Conservation (phyloP, 768 basidiomycete species). For the Lentinula edodes region DNA sequence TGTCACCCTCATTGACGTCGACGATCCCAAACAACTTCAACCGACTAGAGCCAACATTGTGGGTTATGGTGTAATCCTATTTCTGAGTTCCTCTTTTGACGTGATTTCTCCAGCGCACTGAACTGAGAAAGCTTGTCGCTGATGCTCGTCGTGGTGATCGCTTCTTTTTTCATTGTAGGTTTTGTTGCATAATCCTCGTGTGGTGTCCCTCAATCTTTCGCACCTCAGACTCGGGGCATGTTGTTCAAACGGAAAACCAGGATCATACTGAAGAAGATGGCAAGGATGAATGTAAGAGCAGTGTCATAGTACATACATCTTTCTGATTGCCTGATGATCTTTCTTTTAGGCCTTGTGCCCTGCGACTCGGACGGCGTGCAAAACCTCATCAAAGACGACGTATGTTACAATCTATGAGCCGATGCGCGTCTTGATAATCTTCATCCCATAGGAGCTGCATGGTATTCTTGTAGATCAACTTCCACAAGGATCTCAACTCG, state of each 20-base stretch:
- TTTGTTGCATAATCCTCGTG: not conserved
- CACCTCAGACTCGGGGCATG: conserved; percentile 44
- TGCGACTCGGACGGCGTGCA: conserved; percentile 23
- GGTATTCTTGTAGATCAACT: conserved; percentile 29
- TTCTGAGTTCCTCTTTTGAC: not conserved
- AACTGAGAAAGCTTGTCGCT: conserved; percentile 37
- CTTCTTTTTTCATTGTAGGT: conserved; percentile 55
- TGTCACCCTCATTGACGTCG: conserved; percentile 38
- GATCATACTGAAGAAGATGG: conserved; percentile 46
- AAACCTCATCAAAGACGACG: conserved; percentile 30
- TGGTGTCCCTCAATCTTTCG: conserved; percentile 15
- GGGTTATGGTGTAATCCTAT: conserved; percentile 11
- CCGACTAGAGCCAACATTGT: conserved; percentile 45
- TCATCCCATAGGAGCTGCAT: conserved; percentile 24
- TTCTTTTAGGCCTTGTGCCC: conserved; percentile 29
- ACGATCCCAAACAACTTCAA: conserved; percentile 20
- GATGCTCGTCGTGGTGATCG: conserved; percentile 41
- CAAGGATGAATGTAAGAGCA: conserved; percentile 42
- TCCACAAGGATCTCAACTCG: conserved; percentile 30
- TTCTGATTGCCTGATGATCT: not conserved
- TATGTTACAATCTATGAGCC: conserved; percentile 10
- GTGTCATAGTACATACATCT: not conserved
- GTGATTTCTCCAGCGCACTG: conserved; percentile 25
- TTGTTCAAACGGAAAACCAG: conserved; percentile 34
- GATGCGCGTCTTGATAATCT: not conserved